phyloP scores from a whole-genome alignment of 1,284 basidiomycete species.

The Ustilago crameri region DNA sequence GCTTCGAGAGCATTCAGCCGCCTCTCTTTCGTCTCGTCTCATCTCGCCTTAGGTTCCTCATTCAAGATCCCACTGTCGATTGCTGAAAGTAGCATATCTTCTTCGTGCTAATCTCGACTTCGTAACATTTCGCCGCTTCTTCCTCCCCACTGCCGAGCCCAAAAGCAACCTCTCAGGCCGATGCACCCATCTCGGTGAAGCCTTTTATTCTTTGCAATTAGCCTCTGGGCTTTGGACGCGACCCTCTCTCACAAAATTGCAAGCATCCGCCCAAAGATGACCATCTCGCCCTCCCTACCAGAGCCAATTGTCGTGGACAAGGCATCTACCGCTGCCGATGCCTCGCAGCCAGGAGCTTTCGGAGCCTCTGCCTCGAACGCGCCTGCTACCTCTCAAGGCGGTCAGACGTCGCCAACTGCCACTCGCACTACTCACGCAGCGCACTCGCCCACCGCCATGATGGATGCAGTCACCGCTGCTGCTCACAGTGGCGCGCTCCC shows the following conservation, averaged over 20 bases:
- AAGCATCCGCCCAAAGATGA: slow-evolving; percentile 4
- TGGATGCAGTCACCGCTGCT: slow-evolving; percentile 31
- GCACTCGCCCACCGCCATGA: slow-evolving; percentile 21
- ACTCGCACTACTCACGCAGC: slow-evolving; percentile 9
- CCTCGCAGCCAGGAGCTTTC: neutral
- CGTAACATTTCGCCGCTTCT: neutral
- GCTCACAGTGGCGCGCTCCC: slow-evolving; percentile 42
- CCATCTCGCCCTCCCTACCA: slow-evolving; percentile 18
- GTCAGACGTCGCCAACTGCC: slow-evolving; percentile 4
- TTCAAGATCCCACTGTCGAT: no score
- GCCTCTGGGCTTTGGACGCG: neutral
- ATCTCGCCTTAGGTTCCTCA: no score
- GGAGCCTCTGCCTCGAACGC: neutral
- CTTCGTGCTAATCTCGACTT: neutral
- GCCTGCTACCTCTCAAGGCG: neutral
- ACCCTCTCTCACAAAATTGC: neutral
- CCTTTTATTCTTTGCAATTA: neutral
- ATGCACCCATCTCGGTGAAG: neutral
- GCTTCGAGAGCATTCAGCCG: no score
- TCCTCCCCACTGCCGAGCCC: neutral
- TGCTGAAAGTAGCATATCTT: no score
- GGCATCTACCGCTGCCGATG: slow-evolving; percentile 10
- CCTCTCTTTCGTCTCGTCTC: no score
- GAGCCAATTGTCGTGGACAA: slow-evolving; percentile 31
- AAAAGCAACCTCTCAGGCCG: neutral